Percentiles rank a stretch among this genome's conserved stretches.
Evolutionary conservation across 1,139 yeast genomes (phyloP).

Genomic region (Cylindricascospora bacillispora): DNA sequence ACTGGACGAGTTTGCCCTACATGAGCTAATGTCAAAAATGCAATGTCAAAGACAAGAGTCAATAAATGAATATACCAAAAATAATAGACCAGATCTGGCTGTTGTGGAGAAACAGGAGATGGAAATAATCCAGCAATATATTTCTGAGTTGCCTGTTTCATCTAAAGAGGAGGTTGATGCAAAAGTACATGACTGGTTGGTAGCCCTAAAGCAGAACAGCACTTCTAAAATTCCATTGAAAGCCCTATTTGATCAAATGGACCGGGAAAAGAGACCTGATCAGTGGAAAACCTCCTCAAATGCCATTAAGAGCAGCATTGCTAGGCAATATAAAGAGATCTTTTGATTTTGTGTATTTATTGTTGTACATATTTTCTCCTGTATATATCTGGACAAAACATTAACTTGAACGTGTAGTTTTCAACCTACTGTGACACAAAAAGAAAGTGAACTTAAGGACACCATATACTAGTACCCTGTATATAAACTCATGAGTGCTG

Average conservation of each 20-base stretch:
- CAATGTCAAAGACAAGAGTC: conserved; percentile 43
- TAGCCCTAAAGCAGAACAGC: conserved; percentile 22
- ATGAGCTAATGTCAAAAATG: conserved; percentile 37
- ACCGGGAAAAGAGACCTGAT: conserved; percentile 35
- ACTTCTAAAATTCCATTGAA: conserved; percentile 27
- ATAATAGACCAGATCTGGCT: conserved; percentile 44
- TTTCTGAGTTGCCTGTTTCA: conserved; percentile 38
- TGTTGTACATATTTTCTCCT: too few relatives aligned
- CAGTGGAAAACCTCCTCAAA: conserved; percentile 44
- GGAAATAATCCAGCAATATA: conserved; percentile 32
- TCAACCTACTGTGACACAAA: too few relatives aligned
- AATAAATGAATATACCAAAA: conserved; percentile 37
- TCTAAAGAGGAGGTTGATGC: conserved; percentile 36
- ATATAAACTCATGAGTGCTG: too few relatives aligned
- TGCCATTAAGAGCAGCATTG: conserved; percentile 23
- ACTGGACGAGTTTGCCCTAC: conserved; percentile 37
- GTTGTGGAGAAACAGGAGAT: conserved; percentile 42
- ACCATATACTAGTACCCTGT: too few relatives aligned
- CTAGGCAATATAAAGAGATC: conserved; percentile 15
- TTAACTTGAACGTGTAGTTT: too few relatives aligned
- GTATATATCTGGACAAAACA: too few relatives aligned
- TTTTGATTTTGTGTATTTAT: too few relatives aligned
- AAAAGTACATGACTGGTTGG: conserved; percentile 30
- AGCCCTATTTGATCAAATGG: conserved; percentile 34
- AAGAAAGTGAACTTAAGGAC: too few relatives aligned